Percentiles rank a stretch among this genome's conserved stretches.
Conservation (phyloP, 306 rosid species). For the Leucaena leucocephala region DNA sequence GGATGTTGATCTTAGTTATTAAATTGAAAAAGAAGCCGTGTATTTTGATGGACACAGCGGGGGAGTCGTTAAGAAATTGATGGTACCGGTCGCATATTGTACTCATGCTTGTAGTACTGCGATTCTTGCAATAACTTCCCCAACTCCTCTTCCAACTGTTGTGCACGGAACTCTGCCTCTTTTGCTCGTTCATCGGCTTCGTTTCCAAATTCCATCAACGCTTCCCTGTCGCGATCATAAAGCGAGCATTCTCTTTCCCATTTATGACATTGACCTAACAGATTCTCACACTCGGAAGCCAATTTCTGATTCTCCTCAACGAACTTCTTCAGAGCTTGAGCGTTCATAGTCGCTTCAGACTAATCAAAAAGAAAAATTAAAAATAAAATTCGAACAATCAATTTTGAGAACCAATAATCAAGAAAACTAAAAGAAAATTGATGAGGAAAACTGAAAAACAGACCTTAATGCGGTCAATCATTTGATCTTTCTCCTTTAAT, state of each 20-base stretch:
- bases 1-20: neutral
- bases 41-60: neutral
- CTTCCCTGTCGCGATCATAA: constrained; percentile 82
- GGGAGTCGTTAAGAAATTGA: neutral
- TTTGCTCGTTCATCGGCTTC: constrained; percentile 91
- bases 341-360: constrained; percentile 80
- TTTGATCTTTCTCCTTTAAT: constrained; percentile 65
- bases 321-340: constrained; percentile 83
- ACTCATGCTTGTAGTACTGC: constrained; percentile 43
- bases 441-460: neutral
- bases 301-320: constrained; percentile 80
- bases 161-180: constrained; percentile 67
- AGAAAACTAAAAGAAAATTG: neutral
- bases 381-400: neutral
- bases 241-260: constrained; percentile 76
- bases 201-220: constrained; percentile 92
- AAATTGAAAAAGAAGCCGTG: neutral
- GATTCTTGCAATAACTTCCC: constrained; percentile 56
- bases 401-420: neutral
- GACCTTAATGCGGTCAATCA: constrained; percentile 68
- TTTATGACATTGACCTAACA: constrained; percentile 57
- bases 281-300: constrained; percentile 60
- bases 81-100: constrained; percentile 56
- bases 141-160: constrained; percentile 68
- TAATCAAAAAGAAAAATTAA: constrained; percentile 6